Evolutionary conservation across 2,329 filamentous ascomycete genomes (phyloP), one percentile per base, ranked within the genome.

Genomic region (Colletotrichum chrysophilum): DNA sequence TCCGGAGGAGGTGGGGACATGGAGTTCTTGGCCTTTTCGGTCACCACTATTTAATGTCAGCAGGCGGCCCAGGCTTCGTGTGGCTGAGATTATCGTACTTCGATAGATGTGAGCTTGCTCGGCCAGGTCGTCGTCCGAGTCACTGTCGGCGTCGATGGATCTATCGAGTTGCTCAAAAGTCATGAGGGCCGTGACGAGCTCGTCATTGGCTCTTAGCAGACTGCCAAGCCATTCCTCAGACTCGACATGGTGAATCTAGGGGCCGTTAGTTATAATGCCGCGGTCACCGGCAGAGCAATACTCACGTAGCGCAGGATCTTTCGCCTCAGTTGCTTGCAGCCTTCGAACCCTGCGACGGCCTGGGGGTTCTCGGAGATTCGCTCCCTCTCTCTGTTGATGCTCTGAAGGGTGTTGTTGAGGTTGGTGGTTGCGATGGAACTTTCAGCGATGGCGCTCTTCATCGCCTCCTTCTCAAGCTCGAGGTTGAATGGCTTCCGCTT

Each of bases 81-180:
- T 32, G 24, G 2, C 34, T 30, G 26, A 34, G 60, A 28, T 32
- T 2, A 34, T 38, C 85, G 80, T 86, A 92, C 91, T 91, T 78
- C 90, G 87, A 79, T 93, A 94, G 26, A 91, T 86, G 79, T 92
- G 91, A 43, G 92, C 91, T 82, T 93, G 92, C 80, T 94, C 91
- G 60, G 93, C 91, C 55, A 91, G 82, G 79, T 91, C 94, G 76
- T 93, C 92, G 73, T 94, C 92, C 2, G 92, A 93, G 83, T 94
- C 92, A 78, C 92, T 93, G 81, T 94, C 93, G 7, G 92, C 92
- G 78, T 95, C 94, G 77, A 96, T 94, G 64, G 94, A 96, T 76
- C 93, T 93, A 82, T 99, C 96, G 77, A 98, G 91, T 79, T 98
- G 95, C 85, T 98, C 96, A 81, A 96, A 99, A 0, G 96, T 94